phyloP scores from a whole-genome alignment of 768 basidiomycete species.

The Tricholoma bakamatsutake region DNA sequence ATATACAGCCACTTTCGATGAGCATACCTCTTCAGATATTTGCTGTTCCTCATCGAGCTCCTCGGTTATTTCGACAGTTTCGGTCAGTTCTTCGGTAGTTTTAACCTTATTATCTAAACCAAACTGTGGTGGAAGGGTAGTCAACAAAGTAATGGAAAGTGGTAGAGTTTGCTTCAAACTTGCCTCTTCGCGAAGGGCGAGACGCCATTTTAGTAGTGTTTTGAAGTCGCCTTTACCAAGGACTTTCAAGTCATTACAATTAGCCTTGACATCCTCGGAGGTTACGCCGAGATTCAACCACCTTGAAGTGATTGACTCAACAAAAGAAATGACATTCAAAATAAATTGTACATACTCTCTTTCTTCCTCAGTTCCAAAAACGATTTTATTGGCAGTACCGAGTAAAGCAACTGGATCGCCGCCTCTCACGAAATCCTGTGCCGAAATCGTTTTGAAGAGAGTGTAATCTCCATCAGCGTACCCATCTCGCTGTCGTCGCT shows the following conservation, averaged over 20 bases:
- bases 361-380: constrained; percentile 79
- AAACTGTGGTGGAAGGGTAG: constrained; percentile 36
- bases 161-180: constrained; percentile 9
- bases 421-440: constrained; percentile 63
- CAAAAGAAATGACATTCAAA: not conserved
- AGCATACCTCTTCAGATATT: constrained; percentile 77
- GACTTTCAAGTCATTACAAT: constrained; percentile 90
- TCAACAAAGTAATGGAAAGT: not conserved
- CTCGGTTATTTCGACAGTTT: constrained; percentile 59
- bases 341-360: constrained; percentile 48
- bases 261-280: constrained; percentile 72
- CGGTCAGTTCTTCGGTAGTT: constrained; percentile 68
- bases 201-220: constrained; percentile 83
- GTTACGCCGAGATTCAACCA: constrained; percentile 74
- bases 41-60: constrained; percentile 83
- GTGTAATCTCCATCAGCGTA: constrained; percentile 94
- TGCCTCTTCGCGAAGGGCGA: constrained; percentile 84
- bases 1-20: not conserved
- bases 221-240: constrained; percentile 99
- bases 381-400: constrained; percentile 71
- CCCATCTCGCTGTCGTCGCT: constrained; percentile 86
- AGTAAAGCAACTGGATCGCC: constrained; percentile 75
- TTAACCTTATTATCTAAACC: constrained; percentile 81
- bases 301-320: constrained; percentile 28
- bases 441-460: constrained; percentile 69